Evolutionary conservation across 1,284 basidiomycete species (phyloP), one percentile per base, ranked within the genome.

Genomic region (Leccinum colubrinum): DNA sequence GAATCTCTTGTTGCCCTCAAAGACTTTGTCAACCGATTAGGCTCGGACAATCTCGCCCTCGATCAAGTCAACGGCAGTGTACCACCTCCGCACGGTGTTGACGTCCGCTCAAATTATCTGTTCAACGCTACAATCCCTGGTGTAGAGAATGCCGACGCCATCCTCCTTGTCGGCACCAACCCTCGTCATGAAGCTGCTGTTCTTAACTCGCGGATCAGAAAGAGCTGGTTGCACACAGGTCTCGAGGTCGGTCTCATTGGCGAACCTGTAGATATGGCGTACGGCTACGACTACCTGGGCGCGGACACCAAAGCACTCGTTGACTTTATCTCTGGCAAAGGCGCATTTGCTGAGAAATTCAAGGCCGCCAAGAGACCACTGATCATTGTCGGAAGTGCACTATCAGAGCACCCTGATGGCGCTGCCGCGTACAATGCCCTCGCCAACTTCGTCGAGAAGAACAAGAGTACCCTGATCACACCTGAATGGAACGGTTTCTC

Each of bases 171-270:
- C 70, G 97, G 97, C 67, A 98, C 95, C 60, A 98, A 99, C 80
- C 97, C 97, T 12, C 86, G 97, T 55, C 96, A 98, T 76, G 97
- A 99, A 79, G 97, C 95, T 7, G 93, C 97, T 37, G 96, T 98
- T 62, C 83, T 99, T 73, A 99, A 99, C 84, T 95, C 96, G 11
- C 92, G 97, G 67, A 94, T 99, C 72, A 88, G 97, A 73, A 97
- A 95, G 83, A 91, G 88, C 67, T 99, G 94, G 92, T 76, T 99
- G 68, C 89, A 95, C 72, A 88, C 86, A 20, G 85, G 86, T 60
- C 82, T 96, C 58, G 92, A 97, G 72, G 85, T 98, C 58, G 97
- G 93, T 55, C 78, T 97, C 48, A 89, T 99, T 66, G 97, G 97
- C 56, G 92, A 97, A 78, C 86, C 91, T 59, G 94, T 91, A 53